These are phyloP conservation scores for Phytophthora multivora DNA, from an alignment of 352 stramenopile species.

Conservation along the genomic window DNA sequence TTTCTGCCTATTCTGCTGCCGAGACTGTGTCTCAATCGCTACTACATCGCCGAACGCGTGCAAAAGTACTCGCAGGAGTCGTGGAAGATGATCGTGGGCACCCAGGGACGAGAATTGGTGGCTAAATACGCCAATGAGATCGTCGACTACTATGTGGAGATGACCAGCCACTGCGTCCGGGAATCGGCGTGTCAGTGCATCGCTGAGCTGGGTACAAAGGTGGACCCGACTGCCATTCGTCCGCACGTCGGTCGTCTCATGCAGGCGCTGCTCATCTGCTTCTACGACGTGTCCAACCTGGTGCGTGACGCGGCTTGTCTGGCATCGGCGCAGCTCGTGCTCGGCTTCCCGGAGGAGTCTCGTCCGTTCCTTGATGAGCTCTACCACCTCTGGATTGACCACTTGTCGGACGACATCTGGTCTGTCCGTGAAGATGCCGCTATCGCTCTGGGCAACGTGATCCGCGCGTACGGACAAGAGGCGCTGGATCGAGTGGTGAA, in stretches of 20 bases:
- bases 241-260: conserved; percentile 74
- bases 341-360: conserved; percentile 89
- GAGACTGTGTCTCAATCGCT: conserved; percentile 97
- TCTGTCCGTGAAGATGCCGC: conserved; percentile 96
- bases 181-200: conserved; percentile 96
- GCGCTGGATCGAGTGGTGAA: conserved; percentile 77
- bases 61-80: conserved; percentile 97
- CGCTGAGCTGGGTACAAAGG: conserved; percentile 93
- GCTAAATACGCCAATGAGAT: conserved; percentile 89
- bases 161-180: conserved; percentile 95
- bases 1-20: conserved; percentile 90
- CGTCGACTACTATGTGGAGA: conserved; percentile 96
- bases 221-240: conserved; percentile 71
- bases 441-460: conserved; percentile 93
- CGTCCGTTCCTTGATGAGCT: conserved; percentile 87
- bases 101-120: conserved; percentile 81
- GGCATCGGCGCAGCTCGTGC: conserved; percentile 78
- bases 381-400: conserved; percentile 92
- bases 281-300: conserved; percentile 96
- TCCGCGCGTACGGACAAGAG: conserved; percentile 91
- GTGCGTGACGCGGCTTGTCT: conserved; percentile 96
- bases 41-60: conserved; percentile 97
- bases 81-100: conserved; percentile 92
- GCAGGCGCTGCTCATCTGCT: conserved; percentile 93
- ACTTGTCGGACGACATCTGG: conserved; percentile 97